phyloP scores from a whole-genome alignment of 257 asterid species.

The Solanum infundibuliforme region DNA sequence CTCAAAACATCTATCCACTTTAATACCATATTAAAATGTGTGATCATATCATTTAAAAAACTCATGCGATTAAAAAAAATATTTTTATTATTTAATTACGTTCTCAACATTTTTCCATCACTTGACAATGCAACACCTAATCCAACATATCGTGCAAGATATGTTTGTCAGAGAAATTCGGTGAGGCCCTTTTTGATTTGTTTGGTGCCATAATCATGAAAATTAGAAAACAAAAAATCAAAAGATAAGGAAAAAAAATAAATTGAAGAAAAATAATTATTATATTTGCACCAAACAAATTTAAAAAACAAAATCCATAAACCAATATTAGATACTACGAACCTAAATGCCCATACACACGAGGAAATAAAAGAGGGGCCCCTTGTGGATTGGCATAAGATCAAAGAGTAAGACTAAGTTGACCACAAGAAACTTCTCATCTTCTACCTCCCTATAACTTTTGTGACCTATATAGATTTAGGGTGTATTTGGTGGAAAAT shows the following conservation, averaged over 20 bases:
- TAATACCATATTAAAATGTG: background rate
- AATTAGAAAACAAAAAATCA: background rate
- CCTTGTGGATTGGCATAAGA: background rate
- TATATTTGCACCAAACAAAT: background rate
- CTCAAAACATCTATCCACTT: rapidly evolving
- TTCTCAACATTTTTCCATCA: background rate
- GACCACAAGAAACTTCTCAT: background rate
- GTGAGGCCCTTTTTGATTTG: background rate
- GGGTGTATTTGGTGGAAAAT: background rate
- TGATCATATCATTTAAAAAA: too few species aligned
- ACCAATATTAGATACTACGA: background rate
- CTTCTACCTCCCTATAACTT: background rate
- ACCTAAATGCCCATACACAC: background rate
- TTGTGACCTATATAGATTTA: background rate
- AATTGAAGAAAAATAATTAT: too few species aligned
- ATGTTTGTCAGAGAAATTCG: background rate
- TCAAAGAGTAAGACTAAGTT: background rate
- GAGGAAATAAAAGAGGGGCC: background rate
- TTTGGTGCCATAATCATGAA: background rate
- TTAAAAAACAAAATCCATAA: background rate
- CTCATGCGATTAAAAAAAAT: rapidly evolving
- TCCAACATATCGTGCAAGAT: background rate
- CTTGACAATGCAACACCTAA: background rate
- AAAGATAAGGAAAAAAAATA: background rate
- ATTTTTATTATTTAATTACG: too few species aligned